Base-by-base conservation (phyloP, 441 rosid species). In the Eutrema salsugineum region DNA sequence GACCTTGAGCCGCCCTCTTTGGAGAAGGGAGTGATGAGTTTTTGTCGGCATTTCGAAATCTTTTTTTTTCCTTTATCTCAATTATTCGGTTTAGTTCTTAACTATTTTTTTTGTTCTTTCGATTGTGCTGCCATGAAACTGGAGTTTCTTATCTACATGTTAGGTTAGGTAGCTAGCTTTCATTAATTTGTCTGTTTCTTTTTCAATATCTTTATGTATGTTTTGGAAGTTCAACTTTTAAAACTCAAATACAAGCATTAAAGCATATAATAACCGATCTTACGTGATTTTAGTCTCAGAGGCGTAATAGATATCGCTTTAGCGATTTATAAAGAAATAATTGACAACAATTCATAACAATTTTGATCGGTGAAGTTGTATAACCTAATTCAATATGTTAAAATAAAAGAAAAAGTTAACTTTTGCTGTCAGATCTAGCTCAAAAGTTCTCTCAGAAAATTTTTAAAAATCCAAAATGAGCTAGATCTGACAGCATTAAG, bases 1-100 rank as follows among this genome's bases (percentile, higher is more conserved):
- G 76, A 71, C 63, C 70, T 76, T 63, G 27, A 70, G 81, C 76
- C 75, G 66, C 33, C 81, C 77, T 68, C 69, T 53, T 39, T 49
- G 56, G 63, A 60, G 55, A 74, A 55, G 40, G 28, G 63, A 51
- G 51, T 69, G 19, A 68, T 44, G 32, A 57, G 30, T 49, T 49
- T n/a, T 33, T 33, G 61, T 56, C 43, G 61, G 42, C 59, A 38
- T 24, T 24, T 24, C 27, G 3, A 24, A 24, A 3, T 56, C 24
- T 11, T 40, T 17, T 38, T 19, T 20, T 17, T 30, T 35, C 55
- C 35, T 50, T 46, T 20, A 69, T 32, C 54, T 56, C 79, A 48
- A 76, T 69, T 47, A 69, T 69, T 69, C 40, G 50, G 46, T 63
- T 56, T 55, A 76, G 36, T 46, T 69, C 51, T 33, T 74, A 63